phyloP scores from a whole-genome alignment of 306 rosid genomes.

The Canavalia gladiata region DNA sequence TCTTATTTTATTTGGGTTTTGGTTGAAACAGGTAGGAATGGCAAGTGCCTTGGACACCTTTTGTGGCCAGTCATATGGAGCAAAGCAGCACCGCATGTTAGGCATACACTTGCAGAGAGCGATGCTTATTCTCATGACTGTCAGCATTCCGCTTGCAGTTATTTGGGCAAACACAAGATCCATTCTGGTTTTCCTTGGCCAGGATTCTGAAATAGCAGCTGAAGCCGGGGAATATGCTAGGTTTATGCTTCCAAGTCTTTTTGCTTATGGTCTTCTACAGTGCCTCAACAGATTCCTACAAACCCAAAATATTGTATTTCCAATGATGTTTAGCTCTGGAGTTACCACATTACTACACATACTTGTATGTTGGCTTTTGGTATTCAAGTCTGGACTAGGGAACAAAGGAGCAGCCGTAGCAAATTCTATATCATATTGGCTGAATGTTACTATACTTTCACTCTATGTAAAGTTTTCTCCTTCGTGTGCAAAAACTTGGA shows the following conservation, averaged over 20 bases:
- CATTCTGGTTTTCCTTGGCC: slow-evolving; percentile 65
- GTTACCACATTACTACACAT: slow-evolving; percentile 61
- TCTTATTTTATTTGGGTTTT: not conserved
- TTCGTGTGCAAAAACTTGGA: slow-evolving; percentile 69
- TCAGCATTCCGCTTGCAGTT: slow-evolving; percentile 62
- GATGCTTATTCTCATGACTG: slow-evolving; percentile 62
- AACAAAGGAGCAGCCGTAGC: slow-evolving; percentile 77
- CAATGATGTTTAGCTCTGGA: slow-evolving; percentile 69
- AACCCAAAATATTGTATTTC: slow-evolving; percentile 73
- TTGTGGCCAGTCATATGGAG: slow-evolving; percentile 80
- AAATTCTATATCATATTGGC: slow-evolving; percentile 72
- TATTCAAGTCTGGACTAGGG: slow-evolving; percentile 71
- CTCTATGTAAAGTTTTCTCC: slow-evolving; percentile 78
- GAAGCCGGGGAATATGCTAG: slow-evolving; percentile 72
- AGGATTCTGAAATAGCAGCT: slow-evolving; percentile 64
- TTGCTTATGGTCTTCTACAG: slow-evolving; percentile 70
- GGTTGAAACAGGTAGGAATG: slow-evolving; percentile 64
- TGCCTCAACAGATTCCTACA: slow-evolving; percentile 74
- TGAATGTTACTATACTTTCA: slow-evolving; percentile 61
- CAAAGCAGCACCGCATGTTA: slow-evolving; percentile 72
- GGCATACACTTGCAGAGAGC: slow-evolving; percentile 82
- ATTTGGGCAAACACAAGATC: slow-evolving; percentile 66
- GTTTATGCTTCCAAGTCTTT: slow-evolving; percentile 62
- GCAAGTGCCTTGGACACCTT: slow-evolving; percentile 82
- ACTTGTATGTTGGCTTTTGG: slow-evolving; percentile 66